phyloP scores from a whole-genome alignment of 371 early-diverging fungal genomes.

The Lichtheimia hyalospora region DNA sequence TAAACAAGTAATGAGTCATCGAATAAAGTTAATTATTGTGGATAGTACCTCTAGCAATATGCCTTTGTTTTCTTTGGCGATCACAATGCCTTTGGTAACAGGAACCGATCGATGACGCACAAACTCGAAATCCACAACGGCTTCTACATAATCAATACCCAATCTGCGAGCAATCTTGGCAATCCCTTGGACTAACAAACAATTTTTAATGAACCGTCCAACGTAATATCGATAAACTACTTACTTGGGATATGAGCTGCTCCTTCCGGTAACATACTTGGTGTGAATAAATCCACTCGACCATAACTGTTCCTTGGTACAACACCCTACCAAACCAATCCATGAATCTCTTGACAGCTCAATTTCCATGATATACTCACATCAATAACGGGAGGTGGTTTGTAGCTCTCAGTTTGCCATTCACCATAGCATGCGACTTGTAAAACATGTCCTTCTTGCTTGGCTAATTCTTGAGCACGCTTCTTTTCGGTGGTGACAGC shows the following conservation, averaged over 20 bases:
- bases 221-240: background rate
- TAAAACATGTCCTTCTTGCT: slow-evolving; percentile 34
- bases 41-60: slow-evolving; percentile 60
- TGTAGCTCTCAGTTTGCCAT: slow-evolving; percentile 83
- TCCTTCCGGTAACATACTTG: slow-evolving; percentile 84
- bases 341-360: no score
- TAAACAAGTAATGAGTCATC: background rate
- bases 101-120: slow-evolving; percentile 65
- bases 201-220: background rate
- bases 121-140: slow-evolving; percentile 84
- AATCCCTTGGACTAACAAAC: slow-evolving; percentile 48
- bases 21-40: background rate
- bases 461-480: slow-evolving; percentile 47
- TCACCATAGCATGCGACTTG: slow-evolving; percentile 69
- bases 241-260: slow-evolving; percentile 73
- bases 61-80: slow-evolving; percentile 58
- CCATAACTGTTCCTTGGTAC: slow-evolving; percentile 83
- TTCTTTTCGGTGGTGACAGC: slow-evolving; percentile 61
- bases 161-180: slow-evolving; percentile 67
- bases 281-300: slow-evolving; percentile 79
- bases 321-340: slow-evolving; percentile 55
- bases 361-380: slow-evolving; percentile 25
- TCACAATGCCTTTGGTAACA: slow-evolving; percentile 71
- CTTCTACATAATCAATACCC: slow-evolving; percentile 78
- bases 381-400: slow-evolving; percentile 66